A percentile compares a stretch with the other conserved stretches of the same genome.
phyloP scores from a whole-genome alignment of 352 stramenopile species.

The Sclerospora graminicola region DNA sequence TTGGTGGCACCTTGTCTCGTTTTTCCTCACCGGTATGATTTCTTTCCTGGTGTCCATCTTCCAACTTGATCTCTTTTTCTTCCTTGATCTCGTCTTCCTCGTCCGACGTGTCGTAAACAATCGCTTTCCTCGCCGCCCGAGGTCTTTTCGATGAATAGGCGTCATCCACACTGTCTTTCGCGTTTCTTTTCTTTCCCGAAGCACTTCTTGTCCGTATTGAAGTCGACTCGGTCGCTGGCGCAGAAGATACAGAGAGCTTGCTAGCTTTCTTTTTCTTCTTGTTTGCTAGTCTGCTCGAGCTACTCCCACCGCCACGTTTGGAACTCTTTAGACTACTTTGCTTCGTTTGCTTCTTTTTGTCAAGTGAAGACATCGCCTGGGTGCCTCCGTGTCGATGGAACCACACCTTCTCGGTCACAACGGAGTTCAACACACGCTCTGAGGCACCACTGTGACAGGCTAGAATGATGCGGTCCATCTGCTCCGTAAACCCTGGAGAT shows the following conservation, averaged over 20 bases:
- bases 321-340: conserved; percentile 1
- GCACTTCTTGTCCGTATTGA: conserved; percentile 14
- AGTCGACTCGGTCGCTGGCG: not conserved
- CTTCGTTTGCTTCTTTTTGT: not conserved
- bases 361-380: not conserved
- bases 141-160: conserved; percentile 16
- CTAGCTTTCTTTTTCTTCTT: conserved; percentile 12
- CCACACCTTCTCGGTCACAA: conserved; percentile 62
- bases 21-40: conserved; percentile 9
- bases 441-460: conserved; percentile 49
- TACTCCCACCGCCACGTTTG: not conserved
- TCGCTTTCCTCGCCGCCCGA: conserved; percentile 11
- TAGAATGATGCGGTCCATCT: conserved; percentile 68
- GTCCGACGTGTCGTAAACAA: conserved; percentile 12
- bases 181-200: conserved; percentile 7
- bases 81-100: not conserved
- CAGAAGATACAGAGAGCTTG: not conserved
- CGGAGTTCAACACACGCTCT: conserved; percentile 31
- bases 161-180: conserved; percentile 2
- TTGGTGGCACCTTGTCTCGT: conserved; percentile 7
- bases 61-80: conserved; percentile 8
- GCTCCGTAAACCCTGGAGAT: conserved; percentile 20
- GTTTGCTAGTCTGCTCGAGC: not conserved
- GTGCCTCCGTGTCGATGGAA: conserved; percentile 21
- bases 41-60: not conserved